Evolutionary conservation across 805 yeast species (phyloP).

Genomic region (Kurtzmaniella cleridarum): DNA sequence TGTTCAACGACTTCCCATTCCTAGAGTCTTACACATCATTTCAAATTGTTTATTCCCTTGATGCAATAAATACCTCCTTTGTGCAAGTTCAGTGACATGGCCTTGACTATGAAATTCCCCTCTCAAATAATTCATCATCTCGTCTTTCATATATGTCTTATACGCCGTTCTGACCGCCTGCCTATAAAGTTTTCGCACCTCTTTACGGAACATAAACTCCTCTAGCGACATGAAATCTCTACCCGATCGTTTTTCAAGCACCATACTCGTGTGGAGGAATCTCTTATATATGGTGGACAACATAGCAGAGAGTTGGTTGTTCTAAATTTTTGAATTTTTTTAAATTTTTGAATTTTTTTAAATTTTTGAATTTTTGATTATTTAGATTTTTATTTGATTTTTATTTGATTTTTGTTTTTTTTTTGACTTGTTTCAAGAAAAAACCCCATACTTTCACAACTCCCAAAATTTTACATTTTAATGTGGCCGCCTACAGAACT

Average conservation of each 20-base stretch:
- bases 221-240: slow-evolving; percentile 21
- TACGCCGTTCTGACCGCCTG: slow-evolving; percentile 27
- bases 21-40: slow-evolving; percentile 19
- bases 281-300: neutral
- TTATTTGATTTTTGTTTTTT: too few species aligned
- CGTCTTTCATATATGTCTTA: slow-evolving; percentile 31
- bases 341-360: too few species aligned
- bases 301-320: too few species aligned
- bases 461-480: too few species aligned
- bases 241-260: neutral
- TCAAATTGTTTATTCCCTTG: slow-evolving; percentile 24
- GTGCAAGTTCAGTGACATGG: slow-evolving; percentile 24
- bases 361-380: too few species aligned
- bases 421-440: too few species aligned
- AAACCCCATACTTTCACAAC: too few species aligned
- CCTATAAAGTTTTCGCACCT: slow-evolving; percentile 28
- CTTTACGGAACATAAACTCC: slow-evolving; percentile 35
- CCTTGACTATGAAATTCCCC: slow-evolving; percentile 29
- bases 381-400: too few species aligned
- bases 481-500: too few species aligned
- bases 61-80: slow-evolving; percentile 32
- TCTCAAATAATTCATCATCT: slow-evolving; percentile 25
- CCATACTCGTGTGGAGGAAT: neutral
- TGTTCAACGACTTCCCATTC: slow-evolving; percentile 8
- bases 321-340: too few species aligned